A percentile compares a stretch with the other conserved stretches of the same genome.
phyloP scores from a whole-genome alignment of 2,329 filamentous ascomycete genomes.

The Pseudopyricularia cyperi region DNA sequence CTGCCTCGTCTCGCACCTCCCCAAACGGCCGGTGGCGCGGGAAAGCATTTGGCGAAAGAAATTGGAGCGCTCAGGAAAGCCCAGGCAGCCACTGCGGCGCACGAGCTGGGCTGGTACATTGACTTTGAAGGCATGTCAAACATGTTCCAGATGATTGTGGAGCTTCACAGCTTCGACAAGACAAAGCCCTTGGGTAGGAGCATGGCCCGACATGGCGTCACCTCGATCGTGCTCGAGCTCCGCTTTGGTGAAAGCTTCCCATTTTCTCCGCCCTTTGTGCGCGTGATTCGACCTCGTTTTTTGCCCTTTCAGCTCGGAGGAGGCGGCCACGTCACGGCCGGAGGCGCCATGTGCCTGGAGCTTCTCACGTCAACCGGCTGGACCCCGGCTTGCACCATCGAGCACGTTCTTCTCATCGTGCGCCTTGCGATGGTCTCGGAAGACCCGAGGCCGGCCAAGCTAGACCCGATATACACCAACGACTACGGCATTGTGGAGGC shows the following conservation, averaged over 20 bases:
- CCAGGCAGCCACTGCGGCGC: constrained; percentile 45
- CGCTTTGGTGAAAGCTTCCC: constrained; percentile 70
- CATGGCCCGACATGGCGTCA: constrained; percentile 48
- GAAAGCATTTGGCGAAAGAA: constrained; percentile 50
- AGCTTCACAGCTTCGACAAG: constrained; percentile 69
- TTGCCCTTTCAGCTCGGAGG: constrained; percentile 58
- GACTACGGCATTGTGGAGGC: constrained; percentile 62
- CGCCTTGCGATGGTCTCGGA: constrained; percentile 58
- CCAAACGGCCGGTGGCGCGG: constrained; percentile 51
- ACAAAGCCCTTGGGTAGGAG: constrained; percentile 59
- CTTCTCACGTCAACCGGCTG: constrained; percentile 75
- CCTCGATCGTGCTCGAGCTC: constrained; percentile 67
- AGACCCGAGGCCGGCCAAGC: constrained; percentile 60
- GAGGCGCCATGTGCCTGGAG: constrained; percentile 77
- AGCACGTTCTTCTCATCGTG: constrained; percentile 70
- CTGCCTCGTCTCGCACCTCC: constrained; percentile 56
- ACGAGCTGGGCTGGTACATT: constrained; percentile 75
- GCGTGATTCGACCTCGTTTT: constrained; percentile 71
- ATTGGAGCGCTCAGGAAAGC: constrained; percentile 49
- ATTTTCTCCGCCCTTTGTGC: constrained; percentile 69
- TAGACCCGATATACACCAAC: constrained; percentile 22
- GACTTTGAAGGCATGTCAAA: constrained; percentile 54
- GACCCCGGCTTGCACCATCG: constrained; percentile 59
- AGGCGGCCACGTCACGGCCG: constrained; percentile 73
- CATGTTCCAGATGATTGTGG: constrained; percentile 83